Base-by-base conservation (phyloP, 768 basidiomycete genomes). In the Neoboletus brunneissimus region DNA sequence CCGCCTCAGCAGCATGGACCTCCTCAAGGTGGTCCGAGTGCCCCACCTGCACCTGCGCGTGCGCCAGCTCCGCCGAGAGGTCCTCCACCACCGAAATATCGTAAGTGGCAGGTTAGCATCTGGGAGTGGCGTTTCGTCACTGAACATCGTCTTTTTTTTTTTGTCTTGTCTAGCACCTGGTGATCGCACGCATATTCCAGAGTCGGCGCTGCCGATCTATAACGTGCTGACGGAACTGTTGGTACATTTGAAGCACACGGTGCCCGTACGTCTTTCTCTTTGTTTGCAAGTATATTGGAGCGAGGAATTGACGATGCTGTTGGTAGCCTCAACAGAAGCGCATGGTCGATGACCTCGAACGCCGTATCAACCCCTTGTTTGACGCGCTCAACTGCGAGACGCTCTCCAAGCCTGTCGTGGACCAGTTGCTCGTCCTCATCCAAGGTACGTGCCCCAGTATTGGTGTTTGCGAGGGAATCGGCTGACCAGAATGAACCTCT, bases 341-440 rank as follows among this genome's bases (percentile, higher is more conserved):
- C 34, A 78, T 94, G 61, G 85, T 84, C 0, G 92, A 93, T 49
- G 94, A 96, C 63, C 80, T 94, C 5, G 93, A 95, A 68, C 82
- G 92, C 20, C 81, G 95, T 32, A 78, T 96, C 63, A 94, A 87
- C 66, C 81, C 86, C 0, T 72, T 98, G 44, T 97, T 95, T 65
- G 95, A 97, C 67, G 87, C 86, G n/a, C 73, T 98, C 63, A 97
- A 98, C 71, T 94, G 91, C 66, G 85, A 93, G 64, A 89, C 89
- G 8, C 68, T 97, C 20, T 87, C 91, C 15, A 76, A 77, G 56
- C 70, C 81, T 12, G 85, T 91, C 23, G 80, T 89, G 15, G 88
- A 89, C 42, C 84, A 89, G 61, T 74, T 97, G 31, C 66, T 84
- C 22, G 82, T 85, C 41, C 77, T 98, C 43, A 79, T 84, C 4